Evolutionary conservation across 495 filamentous ascomycete genomes (phyloP), one percentile per base, ranked within the genome.

Genomic region (Lophiotrema nucula): DNA sequence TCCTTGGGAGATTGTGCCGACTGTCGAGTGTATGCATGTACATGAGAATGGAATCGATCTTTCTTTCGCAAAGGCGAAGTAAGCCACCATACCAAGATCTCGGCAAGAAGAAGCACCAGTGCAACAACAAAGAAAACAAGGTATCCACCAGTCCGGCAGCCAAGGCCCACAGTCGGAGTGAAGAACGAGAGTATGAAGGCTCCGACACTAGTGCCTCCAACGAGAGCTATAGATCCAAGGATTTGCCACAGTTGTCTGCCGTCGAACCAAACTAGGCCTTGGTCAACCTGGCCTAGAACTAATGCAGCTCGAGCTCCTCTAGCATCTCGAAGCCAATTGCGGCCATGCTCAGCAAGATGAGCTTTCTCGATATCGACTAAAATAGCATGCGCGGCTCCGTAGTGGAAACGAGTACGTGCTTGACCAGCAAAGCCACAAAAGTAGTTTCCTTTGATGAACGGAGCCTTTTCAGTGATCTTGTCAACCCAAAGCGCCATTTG

Each of bases 341-440:
- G 62, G 6, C 73, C 73, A 22, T 67, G 65, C 11, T 66, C 50
- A 13, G 70, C 71, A 37, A 76, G 57, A 52, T 70, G 76, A 25
- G 50, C 57, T 25, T 68, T 65, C 47, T 81, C 76, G 37, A 80
- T 69, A 21, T 69, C 70, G 25, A 56, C 60, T 0, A 80, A 53
- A 25, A 81, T 75, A 18, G 73, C 64, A 61, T 78, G 74, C 0
- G 79, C 76, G 22, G 74, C 71, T 44, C 65, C 65, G 44, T 74
- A 73, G 19, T 43, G 39, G 19, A 43, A 43, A 10, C 39, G 39
- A n/a, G 44, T 47, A 10, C 44, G 4, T 12, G 44, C 44, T 26
- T 47, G 44, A 10, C 44, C 44, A 13, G 44, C 18, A 18, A 47
- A 35, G 12, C 21, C 48, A 13, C 19, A 35, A 27, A 56, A 54